Evolutionary conservation across 306 rosid genomes (phyloP), one percentile per base, ranked within the genome.

Genomic region (Canavalia gladiata): DNA sequence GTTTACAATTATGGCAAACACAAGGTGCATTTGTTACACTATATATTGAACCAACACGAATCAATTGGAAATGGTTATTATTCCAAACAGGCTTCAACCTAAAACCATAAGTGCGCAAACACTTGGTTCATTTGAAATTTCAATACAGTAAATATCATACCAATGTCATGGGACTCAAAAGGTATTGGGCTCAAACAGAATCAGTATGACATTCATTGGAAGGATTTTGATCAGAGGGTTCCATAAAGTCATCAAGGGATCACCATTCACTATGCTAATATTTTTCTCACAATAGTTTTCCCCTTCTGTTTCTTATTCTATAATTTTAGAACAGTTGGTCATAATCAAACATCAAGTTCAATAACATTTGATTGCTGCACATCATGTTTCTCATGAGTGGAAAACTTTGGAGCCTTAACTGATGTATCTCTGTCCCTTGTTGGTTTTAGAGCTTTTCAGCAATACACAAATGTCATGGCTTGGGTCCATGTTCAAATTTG

Each of bases 1-100:
- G 94, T 93, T 91, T 90, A 93, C 97, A 93, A 85, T 89, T 91
- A 86, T 84, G 86, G 80, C 92, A 84, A 69, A 91, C 84, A 85
- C 75, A 87, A 65, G 85, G 86, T 83, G 90, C 85, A 75, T 84
- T 90, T 88, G 90, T 82, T 86, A 88, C 91, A 88, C 83, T 64
- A 89, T 82, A 84, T 84, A 85, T 68, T 75, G 77, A 82, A 85
- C 79, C 86, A 87, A 65, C 84, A 78, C 49, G 81, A 85, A 88
- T 84, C 89, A 82, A 76, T 84, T 81, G 82, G 84, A 86, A 78
- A 80, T 55, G 87, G 85, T 85, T 81, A 81, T 45, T 77, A 70
- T 68, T 83, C 88, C 83, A 86, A 81, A 83, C 86, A 82, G 76
- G 86, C 90, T 88, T 78, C 81, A 79, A 81, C 68, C 68, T 41